Base-by-base conservation (phyloP, 2,329 filamentous ascomycete genomes). In the Epichloe coenophiala region DNA sequence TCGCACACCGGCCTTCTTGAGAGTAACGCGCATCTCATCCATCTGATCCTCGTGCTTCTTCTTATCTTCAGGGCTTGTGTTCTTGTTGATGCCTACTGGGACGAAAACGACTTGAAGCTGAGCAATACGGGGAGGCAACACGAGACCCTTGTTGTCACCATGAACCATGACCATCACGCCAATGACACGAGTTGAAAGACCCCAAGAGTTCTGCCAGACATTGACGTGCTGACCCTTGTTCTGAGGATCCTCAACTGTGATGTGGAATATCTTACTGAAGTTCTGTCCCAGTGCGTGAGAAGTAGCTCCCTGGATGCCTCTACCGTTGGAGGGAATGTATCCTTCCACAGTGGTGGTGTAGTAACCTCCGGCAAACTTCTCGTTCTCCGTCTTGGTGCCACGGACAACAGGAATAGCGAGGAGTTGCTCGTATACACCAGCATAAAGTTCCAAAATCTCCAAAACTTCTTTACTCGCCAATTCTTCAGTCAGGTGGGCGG, bases 151-250 rank as follows among this genome's bases (percentile, higher is more conserved):
- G 72, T 98, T 86, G 65, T 98, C 93, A 61, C 89, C 85, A 71
- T 98, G 93, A 54, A 95, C 89, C 82, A 98, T 93, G 62, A 96
- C 87, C 91, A 97, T 97, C 66, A 97, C 89, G 72, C 93, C 94
- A 58, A 98, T 95, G 51, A 91, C 88, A 65, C 93, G 88, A 50
- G 93, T 98, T 1, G 91, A 97, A 54, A 98, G 80, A 70, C 93
- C 93, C 93, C 93, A 98, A 13, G 89, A 96, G 75, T 98, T 98
- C 68, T 98, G 93, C 90, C 91, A 97, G 51, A 97, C 90, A 63
- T 91, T 74, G 51, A 96, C 73, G 62, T 88, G 83, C 59, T 83
- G 77, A 57, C 86, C 86, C 70, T 87, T 85, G 67, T 93, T 78
- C 53, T 76, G 74, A 23, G 93, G 93, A 63, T 98, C 90, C 68